These are phyloP conservation scores for Glycine soja DNA, from an alignment of 306 rosid genomes.

Conservation along the genomic window DNA sequence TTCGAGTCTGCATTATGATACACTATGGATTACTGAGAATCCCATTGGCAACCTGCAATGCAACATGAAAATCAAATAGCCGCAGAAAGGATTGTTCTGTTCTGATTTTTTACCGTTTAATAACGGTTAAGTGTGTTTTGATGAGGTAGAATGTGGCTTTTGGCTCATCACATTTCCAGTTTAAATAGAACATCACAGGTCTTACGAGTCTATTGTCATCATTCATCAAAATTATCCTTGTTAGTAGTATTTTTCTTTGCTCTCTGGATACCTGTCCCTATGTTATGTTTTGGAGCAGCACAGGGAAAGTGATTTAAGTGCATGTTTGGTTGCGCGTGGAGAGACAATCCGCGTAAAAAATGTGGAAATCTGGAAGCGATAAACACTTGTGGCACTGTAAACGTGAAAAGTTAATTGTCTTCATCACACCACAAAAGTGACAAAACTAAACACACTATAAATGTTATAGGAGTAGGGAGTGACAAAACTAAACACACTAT, in stretches of 20 bases:
- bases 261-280: background rate
- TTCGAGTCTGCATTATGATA: conserved; percentile 25
- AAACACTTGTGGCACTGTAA: no score
- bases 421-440: no score
- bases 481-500: no score
- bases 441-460: no score
- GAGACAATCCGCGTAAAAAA: no score
- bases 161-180: background rate
- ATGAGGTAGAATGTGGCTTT: conserved; percentile 30
- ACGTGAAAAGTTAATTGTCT: no score
- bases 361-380: no score
- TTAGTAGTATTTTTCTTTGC: background rate
- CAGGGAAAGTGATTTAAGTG: background rate
- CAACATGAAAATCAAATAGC: conserved; percentile 30
- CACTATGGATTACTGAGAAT: conserved; percentile 1
- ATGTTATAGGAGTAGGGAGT: no score
- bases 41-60: conserved; percentile 25
- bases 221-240: background rate
- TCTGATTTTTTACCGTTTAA: conserved; percentile 26
- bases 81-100: background rate
- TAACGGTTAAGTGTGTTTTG: conserved; percentile 6
- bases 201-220: background rate
- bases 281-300: conserved; percentile 5
- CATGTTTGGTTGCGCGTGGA: no score
- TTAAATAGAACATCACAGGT: background rate